These are phyloP conservation scores for Diaporthe caulivora DNA, from an alignment of 2,329 filamentous ascomycete genomes.

Conservation along the genomic window DNA sequence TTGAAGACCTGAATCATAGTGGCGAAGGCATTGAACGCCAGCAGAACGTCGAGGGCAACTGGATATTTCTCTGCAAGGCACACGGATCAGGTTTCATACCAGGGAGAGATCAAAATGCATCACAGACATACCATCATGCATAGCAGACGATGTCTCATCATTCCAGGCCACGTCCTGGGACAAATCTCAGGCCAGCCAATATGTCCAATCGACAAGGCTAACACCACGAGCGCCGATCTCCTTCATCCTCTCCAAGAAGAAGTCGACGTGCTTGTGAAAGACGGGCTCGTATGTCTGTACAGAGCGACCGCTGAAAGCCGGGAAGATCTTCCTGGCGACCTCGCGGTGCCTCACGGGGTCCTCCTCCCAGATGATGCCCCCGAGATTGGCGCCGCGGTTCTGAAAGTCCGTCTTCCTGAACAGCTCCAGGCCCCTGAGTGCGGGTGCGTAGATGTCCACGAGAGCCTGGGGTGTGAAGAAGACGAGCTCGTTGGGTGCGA, in stretches of 20 bases:
- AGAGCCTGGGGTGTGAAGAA: not conserved
- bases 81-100: too few species aligned
- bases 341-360: conserved; percentile 4
- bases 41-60: not conserved
- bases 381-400: not conserved
- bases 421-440: not conserved
- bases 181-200: conserved; percentile 12
- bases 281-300: not conserved
- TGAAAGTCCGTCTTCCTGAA: conserved; percentile 17
- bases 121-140: not conserved
- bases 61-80: too few species aligned
- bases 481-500: conserved; percentile 5
- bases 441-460: not conserved
- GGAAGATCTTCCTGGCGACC: not conserved
- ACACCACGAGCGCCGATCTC: not conserved
- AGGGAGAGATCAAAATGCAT: too few species aligned
- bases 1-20: conserved; percentile 26
- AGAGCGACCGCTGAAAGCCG: not conserved
- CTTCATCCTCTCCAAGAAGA: conserved; percentile 12
- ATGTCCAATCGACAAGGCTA: conserved; percentile 13
- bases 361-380: conserved; percentile 1
- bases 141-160: not conserved
- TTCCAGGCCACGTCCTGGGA: not conserved
- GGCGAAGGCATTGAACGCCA: conserved; percentile 11
- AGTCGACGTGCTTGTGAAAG: conserved; percentile 10